These are phyloP conservation scores for Suhomyces sp. DNA, from an alignment of 805 yeast species.

Conservation along the genomic window DNA sequence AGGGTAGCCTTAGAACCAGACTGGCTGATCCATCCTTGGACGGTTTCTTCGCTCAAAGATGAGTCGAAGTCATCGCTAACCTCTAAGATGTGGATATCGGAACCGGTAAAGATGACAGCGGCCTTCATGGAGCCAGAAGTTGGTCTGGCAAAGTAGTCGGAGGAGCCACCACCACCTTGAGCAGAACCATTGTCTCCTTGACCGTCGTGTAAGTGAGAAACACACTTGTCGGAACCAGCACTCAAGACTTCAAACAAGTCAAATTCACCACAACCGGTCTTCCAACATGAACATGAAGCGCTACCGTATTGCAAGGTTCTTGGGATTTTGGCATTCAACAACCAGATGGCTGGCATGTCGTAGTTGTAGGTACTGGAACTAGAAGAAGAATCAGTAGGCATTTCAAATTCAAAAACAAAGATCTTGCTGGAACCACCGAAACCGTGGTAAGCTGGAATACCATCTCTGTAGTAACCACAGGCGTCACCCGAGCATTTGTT, in stretches of 20 bases:
- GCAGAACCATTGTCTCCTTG: conserved; percentile 60
- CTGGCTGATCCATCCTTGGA: conserved; percentile 53
- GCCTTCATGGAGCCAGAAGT: conserved; percentile 74
- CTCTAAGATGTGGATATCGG: conserved; percentile 55
- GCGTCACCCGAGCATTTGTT: conserved; percentile 30
- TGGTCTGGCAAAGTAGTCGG: conserved; percentile 89
- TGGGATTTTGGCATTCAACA: conserved; percentile 92
- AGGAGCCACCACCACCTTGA: conserved; percentile 80
- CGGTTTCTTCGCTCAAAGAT: conserved; percentile 51
- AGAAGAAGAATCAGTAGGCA: conserved; percentile 67
- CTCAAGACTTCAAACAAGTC: conserved; percentile 88
- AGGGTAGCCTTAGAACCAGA: conserved; percentile 48
- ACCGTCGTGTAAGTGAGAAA: conserved; percentile 79
- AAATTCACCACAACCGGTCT: conserved; percentile 95
- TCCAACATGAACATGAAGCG: conserved; percentile 90
- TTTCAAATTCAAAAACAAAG: conserved; percentile 87
- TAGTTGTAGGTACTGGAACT: conserved; percentile 53
- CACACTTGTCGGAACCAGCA: conserved; percentile 70
- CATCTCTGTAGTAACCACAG: conserved; percentile 17
- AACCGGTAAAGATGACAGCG: conserved; percentile 73
- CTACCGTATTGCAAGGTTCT: conserved; percentile 94
- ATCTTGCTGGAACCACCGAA: conserved; percentile 82
- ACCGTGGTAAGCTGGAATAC: conserved; percentile 90
- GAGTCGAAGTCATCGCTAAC: conserved; percentile 59
- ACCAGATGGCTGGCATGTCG: conserved; percentile 99